Conservation (phyloP, 208 protist species). For the Leishmania braziliensis region DNA sequence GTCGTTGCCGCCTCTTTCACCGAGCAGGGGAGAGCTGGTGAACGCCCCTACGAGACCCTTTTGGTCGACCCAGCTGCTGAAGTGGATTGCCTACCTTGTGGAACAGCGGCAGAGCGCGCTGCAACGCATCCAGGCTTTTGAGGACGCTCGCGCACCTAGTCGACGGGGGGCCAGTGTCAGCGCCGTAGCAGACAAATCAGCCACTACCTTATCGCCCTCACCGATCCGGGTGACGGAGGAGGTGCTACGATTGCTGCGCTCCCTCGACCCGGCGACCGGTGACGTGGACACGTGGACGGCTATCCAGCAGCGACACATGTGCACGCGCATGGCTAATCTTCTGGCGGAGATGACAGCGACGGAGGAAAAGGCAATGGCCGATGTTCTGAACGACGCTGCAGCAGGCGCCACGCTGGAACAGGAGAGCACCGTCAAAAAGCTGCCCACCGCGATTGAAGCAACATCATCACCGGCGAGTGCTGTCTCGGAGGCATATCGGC, state of each 20-base stretch:
- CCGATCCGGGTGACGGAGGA: conserved; percentile 2
- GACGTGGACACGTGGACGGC: conserved; percentile 9
- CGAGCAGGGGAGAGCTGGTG: conserved; percentile 6
- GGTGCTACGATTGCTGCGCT: conserved; percentile 26
- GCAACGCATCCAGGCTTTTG: conserved; percentile 24
- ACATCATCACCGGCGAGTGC: neutral
- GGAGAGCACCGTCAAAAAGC: neutral
- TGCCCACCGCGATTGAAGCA: neutral
- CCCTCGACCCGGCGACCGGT: conserved; percentile 4
- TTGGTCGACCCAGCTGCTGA: conserved; percentile 18
- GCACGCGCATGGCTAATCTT: conserved; percentile 21
- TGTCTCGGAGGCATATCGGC: conserved; percentile 15
- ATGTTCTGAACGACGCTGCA: conserved; percentile 30
- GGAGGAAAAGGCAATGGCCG: conserved; percentile 26
- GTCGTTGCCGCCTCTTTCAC: conserved; percentile 4
- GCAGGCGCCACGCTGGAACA: conserved; percentile 29
- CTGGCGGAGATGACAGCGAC: conserved; percentile 25
- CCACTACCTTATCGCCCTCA: neutral
- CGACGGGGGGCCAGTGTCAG: conserved; percentile 6
- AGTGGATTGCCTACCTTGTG: conserved; percentile 30
- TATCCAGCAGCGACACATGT: conserved; percentile 23
- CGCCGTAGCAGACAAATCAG: neutral
- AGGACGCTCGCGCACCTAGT: conserved; percentile 17
- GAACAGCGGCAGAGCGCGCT: conserved; percentile 18
- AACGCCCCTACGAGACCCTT: neutral